Base-by-base conservation (phyloP, 495 filamentous ascomycete species). In the Aspergillus panamensis region DNA sequence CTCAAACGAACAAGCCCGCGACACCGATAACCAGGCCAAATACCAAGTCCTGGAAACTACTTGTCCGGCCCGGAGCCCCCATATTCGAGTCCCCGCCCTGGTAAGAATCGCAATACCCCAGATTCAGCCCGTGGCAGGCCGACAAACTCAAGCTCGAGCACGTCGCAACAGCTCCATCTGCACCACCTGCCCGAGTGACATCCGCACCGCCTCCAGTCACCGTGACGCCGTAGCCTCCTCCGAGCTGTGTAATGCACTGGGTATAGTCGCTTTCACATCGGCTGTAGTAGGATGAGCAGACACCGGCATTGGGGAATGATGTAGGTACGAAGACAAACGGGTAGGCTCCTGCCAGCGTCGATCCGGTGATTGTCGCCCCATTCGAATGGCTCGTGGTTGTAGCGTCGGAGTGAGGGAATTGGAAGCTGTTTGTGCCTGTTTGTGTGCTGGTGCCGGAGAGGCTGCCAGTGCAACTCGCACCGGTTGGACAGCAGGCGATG, bases 321-420 rank as follows among this genome's bases (percentile, higher is more conserved):
- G 88, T 90, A 31, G 84, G 83, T 53, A 90, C 77, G 62, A 79
- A 80, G 32, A 86, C 74, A 66, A 89, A 90, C 12, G 85, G 80
- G 64, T 86, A 92, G 3, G 75, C 74, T 25, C 66, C 72, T 2
- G 73, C 48, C 6, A 75, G 61, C 0, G 78, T 73, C 7, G 75
- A 76, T 39, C 75, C 79, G 35, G 75, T 80, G 9, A 72, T 69
- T 0, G 77, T 72, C 16, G 77, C 75, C 45, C 69, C 52, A 32
- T 63, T 35, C 56, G 61, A 29, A 53, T 57, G 60, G 5, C 67
- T 64, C 8, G 73, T 76, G 19, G 67, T 48, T 13, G 70, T 67
- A 6, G 70, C 71, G 6, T 67, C 19, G 69, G 65, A 62, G 20
- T 69, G 61, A 13, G 72, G 73, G 43, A 74, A 77, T 42, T 67